These are phyloP conservation scores for Nematocida sp. DNA, from an alignment of 371 early-diverging fungal genomes.

Conservation along the genomic window DNA sequence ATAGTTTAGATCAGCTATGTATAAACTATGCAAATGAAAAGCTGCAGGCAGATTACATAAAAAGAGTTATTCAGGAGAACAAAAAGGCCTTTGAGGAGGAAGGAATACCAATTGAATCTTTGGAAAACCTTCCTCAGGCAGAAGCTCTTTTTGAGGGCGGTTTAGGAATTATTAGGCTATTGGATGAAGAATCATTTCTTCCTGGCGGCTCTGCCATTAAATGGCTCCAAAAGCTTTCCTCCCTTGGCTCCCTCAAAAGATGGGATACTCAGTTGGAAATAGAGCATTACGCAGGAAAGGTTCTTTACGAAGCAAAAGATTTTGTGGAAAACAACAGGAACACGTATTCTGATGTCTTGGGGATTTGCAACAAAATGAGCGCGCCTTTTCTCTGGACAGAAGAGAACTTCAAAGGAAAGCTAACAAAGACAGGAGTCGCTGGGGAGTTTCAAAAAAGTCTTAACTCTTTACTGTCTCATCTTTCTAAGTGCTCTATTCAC, in stretches of 20 bases:
- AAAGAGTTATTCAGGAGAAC: constrained; percentile 87
- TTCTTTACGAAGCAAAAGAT: constrained; percentile 80
- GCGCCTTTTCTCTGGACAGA: constrained; percentile 66
- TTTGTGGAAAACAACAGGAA: constrained; percentile 98
- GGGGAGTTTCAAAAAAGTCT: constrained; percentile 75
- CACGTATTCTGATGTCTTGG: constrained; percentile 46
- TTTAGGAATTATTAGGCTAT: constrained; percentile 64
- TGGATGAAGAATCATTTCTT: constrained; percentile 66
- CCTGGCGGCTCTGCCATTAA: constrained; percentile 56
- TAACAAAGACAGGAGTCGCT: constrained; percentile 75
- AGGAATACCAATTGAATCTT: constrained; percentile 7
- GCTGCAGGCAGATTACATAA: constrained; percentile 72
- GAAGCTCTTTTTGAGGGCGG: constrained; percentile 60
- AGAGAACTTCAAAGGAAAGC: constrained; percentile 77
- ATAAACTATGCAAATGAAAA: constrained; percentile 72
- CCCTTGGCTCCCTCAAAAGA: constrained; percentile 7
- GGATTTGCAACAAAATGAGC: constrained; percentile 4
- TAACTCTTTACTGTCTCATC: constrained; percentile 74
- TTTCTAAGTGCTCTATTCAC: constrained; percentile 87
- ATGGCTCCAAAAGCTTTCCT: constrained; percentile 57
- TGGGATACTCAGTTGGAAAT: constrained; percentile 70
- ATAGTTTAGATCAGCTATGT: constrained; percentile 69
- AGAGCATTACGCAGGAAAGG: constrained; percentile 87
- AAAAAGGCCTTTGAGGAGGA: constrained; percentile 71
- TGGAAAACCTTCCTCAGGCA: background rate